phyloP scores from a whole-genome alignment of 2,329 filamentous ascomycete genomes.

The Chaetothyriales sp. region DNA sequence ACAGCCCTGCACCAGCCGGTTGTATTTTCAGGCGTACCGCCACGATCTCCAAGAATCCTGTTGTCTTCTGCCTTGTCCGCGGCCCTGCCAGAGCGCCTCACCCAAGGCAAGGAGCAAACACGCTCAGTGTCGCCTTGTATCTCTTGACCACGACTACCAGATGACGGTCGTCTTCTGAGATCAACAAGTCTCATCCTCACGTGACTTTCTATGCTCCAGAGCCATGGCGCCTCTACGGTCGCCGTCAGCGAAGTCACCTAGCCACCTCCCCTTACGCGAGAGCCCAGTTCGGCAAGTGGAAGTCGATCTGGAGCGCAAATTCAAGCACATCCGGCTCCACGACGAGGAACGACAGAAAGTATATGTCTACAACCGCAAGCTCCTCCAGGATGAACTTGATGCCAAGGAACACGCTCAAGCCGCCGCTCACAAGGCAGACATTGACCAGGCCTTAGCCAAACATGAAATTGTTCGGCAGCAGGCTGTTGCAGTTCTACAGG shows the following conservation, averaged over 20 bases:
- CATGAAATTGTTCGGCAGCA: constrained; percentile 49
- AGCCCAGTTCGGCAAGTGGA: constrained; percentile 14
- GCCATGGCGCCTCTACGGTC: background rate
- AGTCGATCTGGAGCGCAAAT: constrained; percentile 23
- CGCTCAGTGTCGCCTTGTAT: background rate
- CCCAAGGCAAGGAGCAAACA: background rate
- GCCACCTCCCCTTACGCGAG: constrained; percentile 2
- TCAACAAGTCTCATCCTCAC: background rate
- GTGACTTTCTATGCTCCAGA: background rate
- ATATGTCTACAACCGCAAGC: constrained; percentile 27
- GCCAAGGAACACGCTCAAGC: constrained; percentile 47
- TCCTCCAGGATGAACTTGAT: constrained; percentile 46
- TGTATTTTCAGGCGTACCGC: background rate
- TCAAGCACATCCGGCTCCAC: constrained; percentile 28
- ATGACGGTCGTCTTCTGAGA: background rate
- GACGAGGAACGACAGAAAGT: constrained; percentile 29
- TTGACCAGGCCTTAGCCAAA: constrained; percentile 49
- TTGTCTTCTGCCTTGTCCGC: background rate
- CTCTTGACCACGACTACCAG: background rate
- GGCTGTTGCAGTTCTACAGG: constrained; percentile 39
- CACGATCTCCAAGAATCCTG: background rate
- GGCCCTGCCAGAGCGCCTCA: background rate
- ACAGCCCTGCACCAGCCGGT: background rate
- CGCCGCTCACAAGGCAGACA: constrained; percentile 47
- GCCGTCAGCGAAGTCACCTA: constrained; percentile 1